phyloP scores from a whole-genome alignment of 1,284 basidiomycete genomes.

The Papiliotrema nemorosa region DNA sequence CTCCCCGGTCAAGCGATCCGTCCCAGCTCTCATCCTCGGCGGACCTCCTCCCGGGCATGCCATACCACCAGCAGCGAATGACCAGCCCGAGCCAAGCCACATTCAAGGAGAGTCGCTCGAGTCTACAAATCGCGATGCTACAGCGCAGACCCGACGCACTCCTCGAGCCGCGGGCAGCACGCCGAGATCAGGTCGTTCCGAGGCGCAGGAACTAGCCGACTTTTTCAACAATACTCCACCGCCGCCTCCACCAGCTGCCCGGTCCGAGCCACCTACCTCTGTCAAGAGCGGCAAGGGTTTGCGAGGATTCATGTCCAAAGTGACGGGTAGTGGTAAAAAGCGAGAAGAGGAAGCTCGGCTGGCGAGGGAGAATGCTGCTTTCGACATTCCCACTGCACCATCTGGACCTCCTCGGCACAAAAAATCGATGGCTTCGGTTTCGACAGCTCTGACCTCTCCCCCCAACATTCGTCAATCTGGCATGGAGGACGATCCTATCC shows the following conservation, averaged over 20 bases:
- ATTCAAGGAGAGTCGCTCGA: no score
- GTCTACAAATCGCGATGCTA: no score
- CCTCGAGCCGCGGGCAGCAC: neutral
- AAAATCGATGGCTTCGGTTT: neutral
- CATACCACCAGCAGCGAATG: no score
- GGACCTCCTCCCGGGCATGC: slow-evolving; percentile 25
- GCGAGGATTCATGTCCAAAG: slow-evolving; percentile 29
- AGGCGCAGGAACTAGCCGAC: slow-evolving; percentile 41
- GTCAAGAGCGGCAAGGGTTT: slow-evolving; percentile 24
- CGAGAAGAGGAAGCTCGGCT: slow-evolving; percentile 8
- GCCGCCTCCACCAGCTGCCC: slow-evolving; percentile 9
- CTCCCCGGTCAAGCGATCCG: slow-evolving; percentile 14
- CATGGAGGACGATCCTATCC: neutral
- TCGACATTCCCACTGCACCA: neutral
- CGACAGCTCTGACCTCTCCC: neutral
- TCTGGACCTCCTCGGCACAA: neutral
- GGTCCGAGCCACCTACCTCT: slow-evolving; percentile 12
- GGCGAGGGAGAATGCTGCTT: neutral
- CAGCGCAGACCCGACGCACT: neutral
- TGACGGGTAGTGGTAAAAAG: slow-evolving; percentile 21
- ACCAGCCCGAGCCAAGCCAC: no score
- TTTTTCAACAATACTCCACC: slow-evolving; percentile 38
- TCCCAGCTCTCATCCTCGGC: slow-evolving; percentile 40
- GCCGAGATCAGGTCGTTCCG: slow-evolving; percentile 6
- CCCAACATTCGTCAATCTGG: neutral